Evolutionary conservation across 176 grass and related monocot genomes (phyloP).

Genomic region (Olyra latifolia): DNA sequence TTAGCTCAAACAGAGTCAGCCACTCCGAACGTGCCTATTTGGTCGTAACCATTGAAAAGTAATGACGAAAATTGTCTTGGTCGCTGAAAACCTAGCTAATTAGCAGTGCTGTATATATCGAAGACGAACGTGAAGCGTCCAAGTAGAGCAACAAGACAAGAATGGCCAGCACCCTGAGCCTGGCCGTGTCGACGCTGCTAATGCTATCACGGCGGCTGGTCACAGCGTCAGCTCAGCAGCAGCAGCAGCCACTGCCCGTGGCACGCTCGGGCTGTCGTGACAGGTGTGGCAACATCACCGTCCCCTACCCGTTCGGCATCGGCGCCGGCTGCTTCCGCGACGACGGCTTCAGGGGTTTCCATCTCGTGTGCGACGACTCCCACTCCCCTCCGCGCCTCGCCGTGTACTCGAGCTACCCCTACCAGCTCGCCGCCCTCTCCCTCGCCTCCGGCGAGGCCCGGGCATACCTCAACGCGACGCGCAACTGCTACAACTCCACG

Average conservation of each 20-base stretch:
- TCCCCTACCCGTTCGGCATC: constrained; percentile 71
- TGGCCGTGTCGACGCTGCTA: background rate
- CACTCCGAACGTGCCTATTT: too few relatives aligned
- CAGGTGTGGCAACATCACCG: constrained; percentile 46
- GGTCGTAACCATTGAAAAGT: too few relatives aligned
- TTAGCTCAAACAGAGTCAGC: too few relatives aligned
- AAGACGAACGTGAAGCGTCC: too few relatives aligned
- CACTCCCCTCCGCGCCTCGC: constrained; percentile 33
- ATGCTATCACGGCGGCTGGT: background rate
- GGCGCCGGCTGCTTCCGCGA: constrained; percentile 36
- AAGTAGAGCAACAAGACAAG: too few relatives aligned
- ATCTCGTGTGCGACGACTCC: constrained; percentile 31
- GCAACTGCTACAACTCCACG: constrained; percentile 27
- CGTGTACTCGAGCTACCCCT: background rate
- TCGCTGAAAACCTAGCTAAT: too few relatives aligned
- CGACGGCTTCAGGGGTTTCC: background rate
- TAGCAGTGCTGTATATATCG: too few relatives aligned
- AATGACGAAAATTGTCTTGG: too few relatives aligned
- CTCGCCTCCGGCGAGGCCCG: constrained; percentile 16
- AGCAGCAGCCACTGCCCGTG: background rate
- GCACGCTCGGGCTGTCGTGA: constrained; percentile 40
- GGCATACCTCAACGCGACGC: background rate
- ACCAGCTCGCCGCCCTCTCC: constrained; percentile 33
- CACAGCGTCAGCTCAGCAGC: background rate
- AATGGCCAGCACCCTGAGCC: background rate